phyloP scores from a whole-genome alignment of 257 asterid genomes.

The Fraxinus americana region DNA sequence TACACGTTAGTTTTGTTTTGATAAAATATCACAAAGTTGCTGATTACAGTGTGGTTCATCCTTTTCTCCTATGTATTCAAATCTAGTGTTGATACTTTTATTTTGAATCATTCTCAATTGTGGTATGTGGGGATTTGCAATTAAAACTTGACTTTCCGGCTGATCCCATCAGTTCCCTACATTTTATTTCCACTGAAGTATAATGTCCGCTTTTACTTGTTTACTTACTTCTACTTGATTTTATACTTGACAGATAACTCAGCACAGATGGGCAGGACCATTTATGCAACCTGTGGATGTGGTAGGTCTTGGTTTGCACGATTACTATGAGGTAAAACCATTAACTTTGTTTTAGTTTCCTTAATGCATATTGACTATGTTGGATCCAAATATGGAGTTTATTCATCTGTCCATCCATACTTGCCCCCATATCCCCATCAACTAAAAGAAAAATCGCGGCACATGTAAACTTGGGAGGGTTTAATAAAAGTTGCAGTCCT shows the following conservation, averaged over 20 bases:
- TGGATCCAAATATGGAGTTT: background rate
- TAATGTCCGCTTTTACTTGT: background rate
- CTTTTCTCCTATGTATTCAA: background rate
- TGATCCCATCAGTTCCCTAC: background rate
- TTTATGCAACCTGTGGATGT: slow-evolving; percentile 96
- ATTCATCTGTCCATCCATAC: background rate
- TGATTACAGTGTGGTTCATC: background rate
- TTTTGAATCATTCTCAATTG: background rate
- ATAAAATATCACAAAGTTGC: background rate
- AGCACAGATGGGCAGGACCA: slow-evolving; percentile 88
- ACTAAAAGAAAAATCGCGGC: background rate
- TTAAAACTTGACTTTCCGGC: background rate
- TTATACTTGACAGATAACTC: slow-evolving; percentile 63
- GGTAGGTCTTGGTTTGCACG: slow-evolving; percentile 80
- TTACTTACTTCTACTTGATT: background rate
- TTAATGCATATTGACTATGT: background rate
- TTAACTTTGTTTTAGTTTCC: slow-evolving; percentile 14
- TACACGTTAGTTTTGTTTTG: background rate
- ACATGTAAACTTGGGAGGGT: background rate
- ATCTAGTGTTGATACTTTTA: background rate
- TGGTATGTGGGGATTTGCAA: background rate
- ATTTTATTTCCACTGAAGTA: background rate
- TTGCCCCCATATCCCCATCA: slow-evolving; percentile 10
- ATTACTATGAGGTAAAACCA: slow-evolving; percentile 68
- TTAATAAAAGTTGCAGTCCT: background rate